These are phyloP conservation scores for Leishmania turanica DNA, from an alignment of 208 protist genomes.

Conservation along the genomic window DNA sequence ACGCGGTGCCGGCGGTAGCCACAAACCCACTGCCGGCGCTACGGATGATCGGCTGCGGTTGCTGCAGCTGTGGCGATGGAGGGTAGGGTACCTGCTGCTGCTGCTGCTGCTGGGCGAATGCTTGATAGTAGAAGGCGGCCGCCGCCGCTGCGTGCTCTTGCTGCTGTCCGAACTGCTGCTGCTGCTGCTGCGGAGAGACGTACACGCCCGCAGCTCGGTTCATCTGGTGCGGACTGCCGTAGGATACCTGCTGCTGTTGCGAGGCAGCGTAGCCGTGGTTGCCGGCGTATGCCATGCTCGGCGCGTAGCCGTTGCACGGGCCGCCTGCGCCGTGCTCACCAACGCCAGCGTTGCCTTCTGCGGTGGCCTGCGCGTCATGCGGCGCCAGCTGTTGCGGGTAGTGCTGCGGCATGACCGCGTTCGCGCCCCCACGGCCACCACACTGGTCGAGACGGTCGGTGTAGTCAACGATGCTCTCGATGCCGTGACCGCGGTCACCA, in stretches of 20 bases:
- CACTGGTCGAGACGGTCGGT: background rate
- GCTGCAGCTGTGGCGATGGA: background rate
- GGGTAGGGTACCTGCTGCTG: background rate
- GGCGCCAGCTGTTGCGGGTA: constrained; percentile 3
- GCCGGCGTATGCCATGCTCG: background rate
- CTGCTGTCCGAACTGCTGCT: constrained; percentile 16
- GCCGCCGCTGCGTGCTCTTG: constrained; percentile 11
- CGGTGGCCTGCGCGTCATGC: background rate
- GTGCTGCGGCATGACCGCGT: background rate
- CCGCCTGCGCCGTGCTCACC: background rate
- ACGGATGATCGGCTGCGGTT: background rate
- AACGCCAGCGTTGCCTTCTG: background rate
- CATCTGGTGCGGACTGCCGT: constrained; percentile 14
- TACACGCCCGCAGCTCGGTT: background rate
- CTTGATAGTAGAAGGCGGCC: constrained; percentile 26
- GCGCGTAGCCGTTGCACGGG: background rate
- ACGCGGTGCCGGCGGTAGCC: background rate
- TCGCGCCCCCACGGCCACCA: background rate
- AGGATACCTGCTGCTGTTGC: constrained; percentile 5
- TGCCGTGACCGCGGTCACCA: background rate
- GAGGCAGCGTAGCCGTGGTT: background rate
- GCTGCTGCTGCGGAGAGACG: constrained; percentile 6
- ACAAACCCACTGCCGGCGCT: background rate
- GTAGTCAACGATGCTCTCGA: background rate
- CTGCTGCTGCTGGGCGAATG: constrained; percentile 5